These are phyloP conservation scores for Penium margaritaceum DNA, from an alignment of 139 green algal genomes.

Conservation along the genomic window DNA sequence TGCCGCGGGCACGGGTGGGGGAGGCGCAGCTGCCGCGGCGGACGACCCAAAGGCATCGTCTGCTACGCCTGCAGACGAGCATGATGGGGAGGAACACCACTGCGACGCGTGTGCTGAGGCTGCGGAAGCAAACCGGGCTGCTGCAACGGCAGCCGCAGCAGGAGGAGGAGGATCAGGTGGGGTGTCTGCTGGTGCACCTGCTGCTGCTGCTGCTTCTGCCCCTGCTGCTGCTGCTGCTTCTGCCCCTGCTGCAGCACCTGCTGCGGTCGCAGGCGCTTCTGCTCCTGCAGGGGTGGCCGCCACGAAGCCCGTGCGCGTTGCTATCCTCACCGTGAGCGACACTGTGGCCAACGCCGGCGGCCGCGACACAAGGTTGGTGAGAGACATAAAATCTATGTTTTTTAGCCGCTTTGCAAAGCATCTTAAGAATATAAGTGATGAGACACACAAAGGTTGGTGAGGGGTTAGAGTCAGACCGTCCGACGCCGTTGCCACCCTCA, in stretches of 20 bases:
- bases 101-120: too few relatives aligned
- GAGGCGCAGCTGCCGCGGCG: too few relatives aligned
- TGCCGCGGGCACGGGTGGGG: not conserved
- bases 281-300: not conserved
- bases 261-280: not conserved
- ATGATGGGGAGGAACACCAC: too few relatives aligned
- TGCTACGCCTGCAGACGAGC: too few relatives aligned
- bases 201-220: not conserved
- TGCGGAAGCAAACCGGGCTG: not conserved
- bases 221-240: not conserved
- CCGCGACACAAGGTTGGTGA: constrained; percentile 31
- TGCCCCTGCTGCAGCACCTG: too few relatives aligned
- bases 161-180: constrained; percentile 1
- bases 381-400: not conserved
- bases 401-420: not conserved
- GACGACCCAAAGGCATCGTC: too few relatives aligned
- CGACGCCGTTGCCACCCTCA: too few relatives aligned
- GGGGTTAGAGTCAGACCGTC: not conserved
- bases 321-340: constrained; percentile 42
- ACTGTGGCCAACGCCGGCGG: constrained; percentile 30
- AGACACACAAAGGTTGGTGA: not conserved
- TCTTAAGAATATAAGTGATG: too few relatives aligned
- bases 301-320: constrained; percentile 27
- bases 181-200: not conserved
- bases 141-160: not conserved